phyloP scores from a whole-genome alignment of 768 basidiomycete genomes.

The Phylloporus arenicola region DNA sequence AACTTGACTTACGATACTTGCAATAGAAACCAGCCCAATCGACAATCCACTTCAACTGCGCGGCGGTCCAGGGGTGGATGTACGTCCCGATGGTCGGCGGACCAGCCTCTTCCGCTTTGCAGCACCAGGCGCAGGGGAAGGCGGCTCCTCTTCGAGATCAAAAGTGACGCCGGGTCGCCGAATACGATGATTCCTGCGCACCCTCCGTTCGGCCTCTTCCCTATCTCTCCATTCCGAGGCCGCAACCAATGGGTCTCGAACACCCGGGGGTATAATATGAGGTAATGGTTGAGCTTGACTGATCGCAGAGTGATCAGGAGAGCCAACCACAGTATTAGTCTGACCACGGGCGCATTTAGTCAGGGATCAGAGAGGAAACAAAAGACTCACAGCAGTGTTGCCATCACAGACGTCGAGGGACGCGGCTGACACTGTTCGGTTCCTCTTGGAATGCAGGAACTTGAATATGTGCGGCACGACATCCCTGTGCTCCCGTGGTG shows the following conservation, averaged over 20 bases:
- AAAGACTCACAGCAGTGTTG: slow-evolving; percentile 55
- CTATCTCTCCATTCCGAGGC: slow-evolving; percentile 66
- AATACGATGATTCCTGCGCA: slow-evolving; percentile 34
- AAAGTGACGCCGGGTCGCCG: slow-evolving; percentile 64
- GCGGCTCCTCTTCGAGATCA: slow-evolving; percentile 51
- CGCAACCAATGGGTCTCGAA: slow-evolving; percentile 60
- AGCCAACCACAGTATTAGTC: slow-evolving; percentile 70
- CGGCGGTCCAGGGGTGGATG: slow-evolving; percentile 20
- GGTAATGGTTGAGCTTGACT: slow-evolving; percentile 51
- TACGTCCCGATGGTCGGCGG: slow-evolving; percentile 28
- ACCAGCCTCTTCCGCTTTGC: slow-evolving; percentile 22
- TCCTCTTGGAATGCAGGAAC: slow-evolving; percentile 49
- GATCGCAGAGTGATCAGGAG: slow-evolving; percentile 65
- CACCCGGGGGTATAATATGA: slow-evolving; percentile 41
- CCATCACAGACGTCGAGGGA: slow-evolving; percentile 78
- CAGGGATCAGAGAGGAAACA: neutral
- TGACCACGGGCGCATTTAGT: slow-evolving; percentile 21
- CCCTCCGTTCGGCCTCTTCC: slow-evolving; percentile 48
- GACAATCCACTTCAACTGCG: slow-evolving; percentile 14
- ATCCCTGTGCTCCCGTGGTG: slow-evolving; percentile 33
- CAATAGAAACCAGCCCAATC: slow-evolving; percentile 1
- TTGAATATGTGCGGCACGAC: slow-evolving; percentile 48
- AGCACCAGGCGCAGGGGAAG: slow-evolving; percentile 33
- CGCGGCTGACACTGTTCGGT: slow-evolving; percentile 65
- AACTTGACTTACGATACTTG: slow-evolving; percentile 23